phyloP scores from a whole-genome alignment of 2,329 filamentous ascomycete genomes.

The Cytospora leucostoma region DNA sequence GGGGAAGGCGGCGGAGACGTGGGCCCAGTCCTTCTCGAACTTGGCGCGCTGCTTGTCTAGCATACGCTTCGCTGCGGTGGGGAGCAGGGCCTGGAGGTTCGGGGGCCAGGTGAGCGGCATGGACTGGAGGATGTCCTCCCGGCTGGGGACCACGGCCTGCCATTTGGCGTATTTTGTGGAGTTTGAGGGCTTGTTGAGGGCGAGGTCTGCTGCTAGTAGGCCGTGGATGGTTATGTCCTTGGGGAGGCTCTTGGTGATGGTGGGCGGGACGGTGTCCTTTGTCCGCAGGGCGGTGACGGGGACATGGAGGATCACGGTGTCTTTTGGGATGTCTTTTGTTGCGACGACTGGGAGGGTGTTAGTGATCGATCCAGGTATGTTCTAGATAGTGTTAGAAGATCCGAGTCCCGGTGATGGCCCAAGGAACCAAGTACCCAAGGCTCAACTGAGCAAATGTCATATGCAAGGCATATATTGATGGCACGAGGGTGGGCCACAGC shows the following conservation, averaged over 20 bases:
- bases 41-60: conserved; percentile 54
- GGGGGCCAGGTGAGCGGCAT: conserved; percentile 53
- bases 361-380: neutral
- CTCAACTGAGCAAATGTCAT: neutral
- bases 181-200: conserved; percentile 50
- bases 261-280: conserved; percentile 57
- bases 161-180: conserved; percentile 55
- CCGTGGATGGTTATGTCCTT: conserved; percentile 66
- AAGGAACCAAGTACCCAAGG: neutral
- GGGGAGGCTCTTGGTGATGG: conserved; percentile 54
- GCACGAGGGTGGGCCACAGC: too few relatives aligned
- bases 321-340: conserved; percentile 13
- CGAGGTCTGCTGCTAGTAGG: conserved; percentile 69
- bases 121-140: conserved; percentile 54
- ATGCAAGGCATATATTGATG: neutral
- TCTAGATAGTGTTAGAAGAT: neutral
- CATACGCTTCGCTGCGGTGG: conserved; percentile 45
- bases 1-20: conserved; percentile 37
- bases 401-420: neutral
- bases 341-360: conserved; percentile 9
- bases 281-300: conserved; percentile 66
- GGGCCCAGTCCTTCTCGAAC: conserved; percentile 44
- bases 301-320: conserved; percentile 43
- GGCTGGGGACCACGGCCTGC: conserved; percentile 67
- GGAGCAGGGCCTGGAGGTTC: conserved; percentile 49